Conservation (phyloP, 2,329 filamentous ascomycete genomes). For the Thelonectria discophora region DNA sequence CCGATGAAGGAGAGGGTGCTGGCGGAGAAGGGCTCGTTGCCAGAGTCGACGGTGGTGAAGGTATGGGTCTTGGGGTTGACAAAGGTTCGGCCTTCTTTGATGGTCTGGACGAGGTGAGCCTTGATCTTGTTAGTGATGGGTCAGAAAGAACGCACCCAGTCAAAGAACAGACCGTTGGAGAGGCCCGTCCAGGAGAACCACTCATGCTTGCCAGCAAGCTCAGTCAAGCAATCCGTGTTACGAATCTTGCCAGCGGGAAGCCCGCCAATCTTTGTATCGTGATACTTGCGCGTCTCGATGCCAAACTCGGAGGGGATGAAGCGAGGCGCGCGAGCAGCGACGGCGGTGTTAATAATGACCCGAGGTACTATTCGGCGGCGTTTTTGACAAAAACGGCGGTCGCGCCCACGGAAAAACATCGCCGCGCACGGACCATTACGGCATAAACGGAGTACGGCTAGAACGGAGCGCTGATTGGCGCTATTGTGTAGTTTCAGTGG, state of each 20-base stretch:
- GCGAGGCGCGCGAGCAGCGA: constrained; percentile 14
- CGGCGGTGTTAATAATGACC: constrained; percentile 15
- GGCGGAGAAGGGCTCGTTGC: constrained; percentile 59
- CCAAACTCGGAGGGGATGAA: constrained; percentile 21
- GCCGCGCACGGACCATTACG: too few relatives aligned
- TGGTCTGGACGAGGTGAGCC: constrained; percentile 52
- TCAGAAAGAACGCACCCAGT: constrained; percentile 55
- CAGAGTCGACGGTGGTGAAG: constrained; percentile 65
- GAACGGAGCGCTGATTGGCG: too few relatives aligned
- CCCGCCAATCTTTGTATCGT: constrained; percentile 12
- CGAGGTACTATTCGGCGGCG: too few relatives aligned
- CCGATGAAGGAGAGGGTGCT: constrained; percentile 63
- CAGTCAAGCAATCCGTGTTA: constrained; percentile 25
- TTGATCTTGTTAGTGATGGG: neutral
- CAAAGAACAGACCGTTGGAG: constrained; percentile 68
- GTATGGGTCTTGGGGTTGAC: constrained; percentile 49
- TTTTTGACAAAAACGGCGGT: too few relatives aligned
- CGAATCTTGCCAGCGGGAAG: constrained; percentile 4
- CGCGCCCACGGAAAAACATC: too few relatives aligned
- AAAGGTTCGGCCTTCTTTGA: constrained; percentile 48
- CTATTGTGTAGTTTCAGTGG: too few relatives aligned
- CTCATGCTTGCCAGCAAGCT: constrained; percentile 27
- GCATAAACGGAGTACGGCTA: too few relatives aligned
- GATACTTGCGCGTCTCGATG: constrained; percentile 17
- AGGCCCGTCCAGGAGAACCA: constrained; percentile 68